Evolutionary conservation across 129 eudicot species (phyloP), one percentile per base, ranked within the genome.

Genomic region (Kitagawia praeruptora): DNA sequence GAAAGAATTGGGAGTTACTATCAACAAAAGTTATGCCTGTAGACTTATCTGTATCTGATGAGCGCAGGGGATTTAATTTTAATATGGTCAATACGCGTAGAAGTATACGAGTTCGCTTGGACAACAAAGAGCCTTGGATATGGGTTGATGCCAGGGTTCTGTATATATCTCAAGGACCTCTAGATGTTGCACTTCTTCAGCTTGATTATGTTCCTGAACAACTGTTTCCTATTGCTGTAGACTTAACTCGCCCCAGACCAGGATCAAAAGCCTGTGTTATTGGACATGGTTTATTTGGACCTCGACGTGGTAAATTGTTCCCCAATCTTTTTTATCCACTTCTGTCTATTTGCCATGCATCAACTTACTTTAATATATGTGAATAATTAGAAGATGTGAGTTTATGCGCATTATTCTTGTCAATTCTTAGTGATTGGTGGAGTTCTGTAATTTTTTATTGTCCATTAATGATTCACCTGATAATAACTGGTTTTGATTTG

Each of bases 261-360:
- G 97, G 97, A 79, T 95, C 95, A 41, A 86, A 86, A 86, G 97
- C 88, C 48, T 92, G 80, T 82, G 93, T 95, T 40, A 76, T 89
- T 78, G 99, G 99, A 70, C 99, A 95, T 49, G 99, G 99, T 44
- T 84, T 95, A 71, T 91, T 92, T 87, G 97, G 99, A 74, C 99
- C 99, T 56, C 94, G 93, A 75, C 87, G 83, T 83, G 97, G 99
- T 95, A 87, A 8, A 81, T 5, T 31, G 28, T 25, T 78, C 23
- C 37, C 31, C 82, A 74, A 46, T 23, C 53, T 49, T 79, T 49
- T 58, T 28, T 19, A 16, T 76, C 18, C 75, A 2, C 27, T 79
- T 46, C 69, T 53, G 39, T 18, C 7, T 48, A 6, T 27, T 2
- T 19, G 61, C 49, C 61, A 28, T 13, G 38, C 78, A 31, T 47